Evolutionary conservation across 352 stramenopile genomes (phyloP).

Genomic region (Pythium monospermum): DNA sequence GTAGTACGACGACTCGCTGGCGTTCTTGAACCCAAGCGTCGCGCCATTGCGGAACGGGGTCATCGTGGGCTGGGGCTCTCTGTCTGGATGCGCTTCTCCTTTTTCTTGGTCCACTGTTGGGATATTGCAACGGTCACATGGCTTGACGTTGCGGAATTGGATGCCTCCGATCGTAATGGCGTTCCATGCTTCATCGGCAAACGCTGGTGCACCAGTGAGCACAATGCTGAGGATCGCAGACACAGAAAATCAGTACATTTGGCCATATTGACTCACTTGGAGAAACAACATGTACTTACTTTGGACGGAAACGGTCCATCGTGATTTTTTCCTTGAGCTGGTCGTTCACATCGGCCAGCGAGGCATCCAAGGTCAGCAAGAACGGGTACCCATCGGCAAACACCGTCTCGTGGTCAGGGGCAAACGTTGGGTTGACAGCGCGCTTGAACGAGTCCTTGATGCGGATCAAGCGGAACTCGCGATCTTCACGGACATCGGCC

Average conservation of each 20-base stretch:
- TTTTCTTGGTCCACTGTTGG: slow-evolving; percentile 70
- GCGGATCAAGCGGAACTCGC: slow-evolving; percentile 47
- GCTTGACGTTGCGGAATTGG: slow-evolving; percentile 68
- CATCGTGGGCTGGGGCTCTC: slow-evolving; percentile 50
- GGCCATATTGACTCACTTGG: too few relatives aligned
- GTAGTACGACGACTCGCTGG: slow-evolving; percentile 49
- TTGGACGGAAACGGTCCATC: slow-evolving; percentile 83
- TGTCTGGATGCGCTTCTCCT: slow-evolving; percentile 37
- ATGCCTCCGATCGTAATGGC: slow-evolving; percentile 46
- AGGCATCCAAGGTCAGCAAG: slow-evolving; percentile 53
- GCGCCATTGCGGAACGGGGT: slow-evolving; percentile 50
- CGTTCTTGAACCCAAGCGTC: slow-evolving; percentile 53
- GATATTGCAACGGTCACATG: slow-evolving; percentile 69
- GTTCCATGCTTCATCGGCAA: slow-evolving; percentile 76
- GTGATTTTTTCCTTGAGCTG: slow-evolving; percentile 42
- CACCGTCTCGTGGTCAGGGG: slow-evolving; percentile 43
- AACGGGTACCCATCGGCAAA: slow-evolving; percentile 83
- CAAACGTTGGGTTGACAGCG: slow-evolving; percentile 50
- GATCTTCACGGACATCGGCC: slow-evolving; percentile 25
- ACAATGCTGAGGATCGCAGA: slow-evolving; percentile 65
- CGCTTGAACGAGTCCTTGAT: slow-evolving; percentile 58
- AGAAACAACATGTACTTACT: too few relatives aligned
- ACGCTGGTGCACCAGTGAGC: slow-evolving; percentile 50
- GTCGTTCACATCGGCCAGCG: slow-evolving; percentile 56
- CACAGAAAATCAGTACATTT: neutral